Base-by-base conservation (phyloP, 148 eudicot species). In the Tetragonia tetragonoides region DNA sequence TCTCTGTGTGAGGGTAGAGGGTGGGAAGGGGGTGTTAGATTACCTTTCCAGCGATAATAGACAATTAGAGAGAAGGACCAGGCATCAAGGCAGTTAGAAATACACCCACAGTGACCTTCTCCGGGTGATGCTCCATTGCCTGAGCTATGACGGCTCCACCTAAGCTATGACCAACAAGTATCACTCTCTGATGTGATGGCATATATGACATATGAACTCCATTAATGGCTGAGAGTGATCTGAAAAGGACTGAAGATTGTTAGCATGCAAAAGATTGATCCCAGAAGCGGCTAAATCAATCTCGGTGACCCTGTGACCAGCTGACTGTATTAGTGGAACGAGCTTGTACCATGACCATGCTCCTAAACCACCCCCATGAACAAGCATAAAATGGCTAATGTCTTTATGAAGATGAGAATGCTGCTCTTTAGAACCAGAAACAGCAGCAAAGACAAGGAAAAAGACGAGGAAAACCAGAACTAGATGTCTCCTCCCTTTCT, bases 341-440 rank as follows among this genome's bases (percentile, higher is more conserved):
- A 87, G 77, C 73, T 87, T 89, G 84, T 85, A 89, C 88, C 89
- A 89, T 66, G 83, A 81, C 92, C 92, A 87, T n/a, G 87, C 92
- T 64, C 92, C 90, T 16, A 83, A 85, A 82, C 89, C 73, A 21
- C 81, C 65, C 39, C 89, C 89, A 65, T 86, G 89, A 21, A 88
- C 85, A 0, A 84, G 75, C 72, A 86, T 87, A 57, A 86, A 86
- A 47, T 88, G 91, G 74, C 70, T 79, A n/a, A 20, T 5, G 18
- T 17, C 70, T 15, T 17, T 38, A 2, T 61, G 9, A 40, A 3
- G 76, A 24, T 51, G 76, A 57, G 49, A 34, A 38, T n/a, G 12
- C 20, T 39, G 65, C 18, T 14, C 66, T 23, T 28, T 12, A 11
- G 69, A 42, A 3, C 39, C 68, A 41, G 53, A 42, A 12, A 28